Percentiles rank a stretch among this genome's conserved stretches.
phyloP scores from a whole-genome alignment of 2,329 filamentous ascomycete species.

The Pseudopithomyces maydicus region DNA sequence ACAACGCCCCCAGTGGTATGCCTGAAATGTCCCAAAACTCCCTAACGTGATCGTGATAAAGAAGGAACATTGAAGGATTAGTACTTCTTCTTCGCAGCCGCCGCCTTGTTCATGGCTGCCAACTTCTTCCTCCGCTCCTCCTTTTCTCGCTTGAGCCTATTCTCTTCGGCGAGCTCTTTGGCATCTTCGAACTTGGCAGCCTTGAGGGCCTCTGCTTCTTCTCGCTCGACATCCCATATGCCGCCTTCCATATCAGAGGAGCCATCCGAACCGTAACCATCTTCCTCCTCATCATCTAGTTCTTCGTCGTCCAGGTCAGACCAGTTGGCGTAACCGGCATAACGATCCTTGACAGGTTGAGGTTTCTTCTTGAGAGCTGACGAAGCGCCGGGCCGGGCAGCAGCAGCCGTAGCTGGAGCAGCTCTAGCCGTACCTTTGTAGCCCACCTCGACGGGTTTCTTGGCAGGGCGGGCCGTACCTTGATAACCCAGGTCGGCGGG shows the following conservation, averaged over 20 bases:
- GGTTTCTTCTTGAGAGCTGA: slow-evolving; percentile 37
- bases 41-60: slow-evolving; percentile 10
- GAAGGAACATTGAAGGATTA: slow-evolving; percentile 18
- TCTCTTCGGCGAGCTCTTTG: slow-evolving; percentile 64
- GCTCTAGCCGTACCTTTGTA: slow-evolving; percentile 46
- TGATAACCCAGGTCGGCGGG: slow-evolving; percentile 50
- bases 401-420: slow-evolving; percentile 24
- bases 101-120: slow-evolving; percentile 31
- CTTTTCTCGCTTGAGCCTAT: slow-evolving; percentile 42
- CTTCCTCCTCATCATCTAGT: slow-evolving; percentile 58
- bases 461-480: slow-evolving; percentile 53
- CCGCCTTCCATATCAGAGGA: slow-evolving; percentile 83
- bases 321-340: slow-evolving; percentile 46
- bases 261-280: slow-evolving; percentile 67
- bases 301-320: slow-evolving; percentile 47
- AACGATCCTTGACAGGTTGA: slow-evolving; percentile 38
- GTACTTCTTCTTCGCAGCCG: slow-evolving; percentile 37
- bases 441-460: slow-evolving; percentile 38
- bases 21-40: slow-evolving; percentile 36
- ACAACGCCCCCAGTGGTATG: slow-evolving; percentile 35
- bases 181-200: slow-evolving; percentile 71
- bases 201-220: slow-evolving; percentile 67
- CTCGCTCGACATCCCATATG: slow-evolving; percentile 72
- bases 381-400: slow-evolving; percentile 26
- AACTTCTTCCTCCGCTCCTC: slow-evolving; percentile 44